Evolutionary conservation across 345 rosid species (phyloP).

Genomic region (Arabidopsis arenosa): DNA sequence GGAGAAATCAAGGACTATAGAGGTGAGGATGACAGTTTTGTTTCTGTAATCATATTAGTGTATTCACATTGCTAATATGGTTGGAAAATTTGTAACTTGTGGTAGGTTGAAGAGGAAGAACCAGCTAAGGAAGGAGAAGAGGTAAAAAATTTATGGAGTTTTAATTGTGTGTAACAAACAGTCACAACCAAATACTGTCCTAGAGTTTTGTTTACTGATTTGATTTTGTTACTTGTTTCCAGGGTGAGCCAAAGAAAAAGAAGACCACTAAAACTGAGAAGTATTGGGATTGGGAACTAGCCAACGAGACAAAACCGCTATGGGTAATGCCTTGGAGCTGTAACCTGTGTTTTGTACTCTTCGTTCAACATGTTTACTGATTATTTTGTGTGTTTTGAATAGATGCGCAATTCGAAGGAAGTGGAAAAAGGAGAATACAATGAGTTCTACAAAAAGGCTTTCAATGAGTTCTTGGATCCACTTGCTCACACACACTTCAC

Average conservation of each 20-base stretch:
- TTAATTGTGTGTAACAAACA: background rate
- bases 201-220: constrained; percentile 3
- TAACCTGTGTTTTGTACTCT: background rate
- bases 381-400: constrained; percentile 30
- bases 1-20: constrained; percentile 89
- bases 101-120: constrained; percentile 95
- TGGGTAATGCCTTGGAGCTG: constrained; percentile 66
- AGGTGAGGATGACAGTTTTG: constrained; percentile 53
- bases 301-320: constrained; percentile 92
- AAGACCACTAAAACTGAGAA: constrained; percentile 91
- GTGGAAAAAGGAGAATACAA: constrained; percentile 80
- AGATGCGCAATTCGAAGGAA: constrained; percentile 91
- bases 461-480: constrained; percentile 92
- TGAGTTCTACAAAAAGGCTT: constrained; percentile 94
- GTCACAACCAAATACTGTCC: background rate
- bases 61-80: background rate
- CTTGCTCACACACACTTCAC: constrained; percentile 86
- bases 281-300: constrained; percentile 98
- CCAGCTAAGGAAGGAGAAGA: constrained; percentile 85
- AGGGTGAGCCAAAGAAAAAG: constrained; percentile 85
- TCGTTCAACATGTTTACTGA: constrained; percentile 6
- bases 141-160: constrained; percentile 46
- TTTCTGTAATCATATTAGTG: background rate
- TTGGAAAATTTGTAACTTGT: constrained; percentile 24
- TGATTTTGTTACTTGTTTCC: constrained; percentile 32